These are phyloP conservation scores for Magnaporthiopsis incrustans DNA, from an alignment of 2,329 filamentous ascomycete species.

Conservation along the genomic window DNA sequence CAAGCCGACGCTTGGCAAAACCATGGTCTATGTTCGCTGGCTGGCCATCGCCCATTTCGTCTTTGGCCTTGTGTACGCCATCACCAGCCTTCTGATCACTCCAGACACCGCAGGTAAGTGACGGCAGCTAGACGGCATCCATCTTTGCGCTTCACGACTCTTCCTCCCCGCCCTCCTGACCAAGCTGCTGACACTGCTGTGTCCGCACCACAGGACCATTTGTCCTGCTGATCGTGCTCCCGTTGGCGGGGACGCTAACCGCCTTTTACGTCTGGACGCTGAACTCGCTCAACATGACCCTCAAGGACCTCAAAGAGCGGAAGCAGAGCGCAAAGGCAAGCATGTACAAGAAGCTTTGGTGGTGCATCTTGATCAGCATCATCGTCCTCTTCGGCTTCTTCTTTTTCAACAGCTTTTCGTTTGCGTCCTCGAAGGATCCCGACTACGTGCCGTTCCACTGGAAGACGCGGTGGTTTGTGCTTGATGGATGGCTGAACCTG, in stretches of 20 bases:
- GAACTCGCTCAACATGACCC: constrained; percentile 87
- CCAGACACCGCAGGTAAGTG: constrained; percentile 69
- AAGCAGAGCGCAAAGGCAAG: constrained; percentile 87
- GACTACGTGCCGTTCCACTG: constrained; percentile 95
- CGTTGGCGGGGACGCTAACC: constrained; percentile 83
- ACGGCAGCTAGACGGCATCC: neutral
- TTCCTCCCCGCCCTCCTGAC: neutral
- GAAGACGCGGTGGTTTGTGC: constrained; percentile 94
- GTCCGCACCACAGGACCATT: constrained; percentile 56
- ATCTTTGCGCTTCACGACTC: neutral
- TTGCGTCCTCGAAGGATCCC: constrained; percentile 74
- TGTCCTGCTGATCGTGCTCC: constrained; percentile 86
- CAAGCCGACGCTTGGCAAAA: constrained; percentile 81
- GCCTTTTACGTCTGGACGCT: constrained; percentile 99
- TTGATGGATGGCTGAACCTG: constrained; percentile 95
- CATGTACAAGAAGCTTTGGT: constrained; percentile 99
- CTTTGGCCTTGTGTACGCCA: constrained; percentile 87
- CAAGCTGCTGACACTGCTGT: neutral
- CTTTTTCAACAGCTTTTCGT: constrained; percentile 95
- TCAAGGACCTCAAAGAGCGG: constrained; percentile 90
- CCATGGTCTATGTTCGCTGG: constrained; percentile 89
- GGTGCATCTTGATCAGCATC: constrained; percentile 88
- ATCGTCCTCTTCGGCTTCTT: constrained; percentile 97
- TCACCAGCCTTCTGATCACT: constrained; percentile 81
- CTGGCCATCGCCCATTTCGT: constrained; percentile 89